phyloP scores from a whole-genome alignment of 2,329 filamentous ascomycete genomes.

The Ilyonectria robusta region DNA sequence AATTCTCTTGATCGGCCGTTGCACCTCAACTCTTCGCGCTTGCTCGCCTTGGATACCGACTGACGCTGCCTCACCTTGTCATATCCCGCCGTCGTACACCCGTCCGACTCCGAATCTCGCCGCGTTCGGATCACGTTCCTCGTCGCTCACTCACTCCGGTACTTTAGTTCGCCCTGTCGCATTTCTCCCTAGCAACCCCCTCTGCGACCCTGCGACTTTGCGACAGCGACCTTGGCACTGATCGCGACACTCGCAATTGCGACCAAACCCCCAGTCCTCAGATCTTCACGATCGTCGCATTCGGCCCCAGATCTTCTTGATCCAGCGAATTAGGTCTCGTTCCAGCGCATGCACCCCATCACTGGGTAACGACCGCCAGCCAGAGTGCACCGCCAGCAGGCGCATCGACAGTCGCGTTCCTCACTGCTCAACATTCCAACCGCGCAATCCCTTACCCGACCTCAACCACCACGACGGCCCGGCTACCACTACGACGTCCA shows the following conservation, averaged over 20 bases:
- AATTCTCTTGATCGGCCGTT: constrained; percentile 13
- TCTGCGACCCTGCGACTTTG: constrained; percentile 16
- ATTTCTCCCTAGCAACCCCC: constrained; percentile 12
- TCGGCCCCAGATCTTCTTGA: constrained; percentile 33
- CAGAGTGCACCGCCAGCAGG: constrained; percentile 41
- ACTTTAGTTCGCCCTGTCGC: constrained; percentile 24
- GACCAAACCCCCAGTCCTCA: constrained; percentile 30
- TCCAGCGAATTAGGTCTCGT: constrained; percentile 37
- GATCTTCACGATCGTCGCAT: constrained; percentile 44
- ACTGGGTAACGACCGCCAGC: constrained; percentile 50
- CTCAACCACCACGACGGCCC: constrained; percentile 39
- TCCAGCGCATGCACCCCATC: constrained; percentile 48
- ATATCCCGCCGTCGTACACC: constrained; percentile 13
- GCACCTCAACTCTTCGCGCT: constrained; percentile 12
- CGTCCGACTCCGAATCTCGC: constrained; percentile 15
- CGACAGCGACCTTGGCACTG: constrained; percentile 28
- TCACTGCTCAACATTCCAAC: constrained; percentile 45
- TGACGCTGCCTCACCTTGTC: constrained; percentile 6
- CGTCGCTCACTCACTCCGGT: constrained; percentile 21
- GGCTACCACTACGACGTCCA: constrained; percentile 12
- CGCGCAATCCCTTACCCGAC: constrained; percentile 52
- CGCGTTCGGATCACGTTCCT: constrained; percentile 22
- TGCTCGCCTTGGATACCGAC: not conserved
- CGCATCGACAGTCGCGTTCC: constrained; percentile 46
- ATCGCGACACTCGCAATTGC: constrained; percentile 36